These are phyloP conservation scores for Fusarium tuaranense DNA, from an alignment of 2,329 filamentous ascomycete species.

Conservation along the genomic window DNA sequence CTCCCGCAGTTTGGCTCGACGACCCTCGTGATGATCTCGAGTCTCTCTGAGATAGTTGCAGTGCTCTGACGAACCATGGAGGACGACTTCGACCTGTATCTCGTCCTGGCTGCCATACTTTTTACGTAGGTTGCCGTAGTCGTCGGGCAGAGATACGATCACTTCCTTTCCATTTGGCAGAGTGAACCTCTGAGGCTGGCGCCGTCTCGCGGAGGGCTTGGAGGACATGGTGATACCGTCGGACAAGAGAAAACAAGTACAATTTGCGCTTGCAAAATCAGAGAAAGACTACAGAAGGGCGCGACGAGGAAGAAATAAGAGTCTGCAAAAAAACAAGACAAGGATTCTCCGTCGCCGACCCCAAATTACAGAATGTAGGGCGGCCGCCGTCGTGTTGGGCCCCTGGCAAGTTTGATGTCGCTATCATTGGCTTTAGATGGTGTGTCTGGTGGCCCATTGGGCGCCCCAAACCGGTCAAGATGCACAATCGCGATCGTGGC, in stretches of 20 bases:
- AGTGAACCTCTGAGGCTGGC: conserved; percentile 63
- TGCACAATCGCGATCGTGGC: conserved; percentile 21
- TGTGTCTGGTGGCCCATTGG: conserved; percentile 38
- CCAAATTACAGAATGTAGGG: conserved; percentile 20
- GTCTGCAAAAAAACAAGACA: conserved; percentile 30
- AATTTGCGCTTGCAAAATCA: conserved; percentile 3
- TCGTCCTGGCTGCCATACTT: conserved; percentile 52
- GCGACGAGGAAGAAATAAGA: conserved; percentile 25
- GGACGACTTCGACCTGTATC: conserved; percentile 65
- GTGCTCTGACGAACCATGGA: conserved; percentile 66
- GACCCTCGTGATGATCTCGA: conserved; percentile 64
- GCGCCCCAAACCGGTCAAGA: conserved; percentile 13
- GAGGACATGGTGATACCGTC: conserved; percentile 34
- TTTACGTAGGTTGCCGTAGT: conserved; percentile 60
- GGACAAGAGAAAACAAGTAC: neutral
- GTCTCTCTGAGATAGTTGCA: conserved; percentile 59
- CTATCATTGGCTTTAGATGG: conserved; percentile 39
- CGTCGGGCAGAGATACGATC: conserved; percentile 68
- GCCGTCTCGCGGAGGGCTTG: conserved; percentile 40
- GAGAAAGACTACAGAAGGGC: conserved; percentile 1
- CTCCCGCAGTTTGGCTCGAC: conserved; percentile 58
- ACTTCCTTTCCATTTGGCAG: conserved; percentile 67
- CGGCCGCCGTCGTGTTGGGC: conserved; percentile 32
- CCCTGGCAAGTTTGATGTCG: conserved; percentile 32
- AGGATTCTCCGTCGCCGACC: conserved; percentile 10